Base-by-base conservation (phyloP, 2,329 filamentous ascomycete species). In the Arthrobotrys megalospora region DNA sequence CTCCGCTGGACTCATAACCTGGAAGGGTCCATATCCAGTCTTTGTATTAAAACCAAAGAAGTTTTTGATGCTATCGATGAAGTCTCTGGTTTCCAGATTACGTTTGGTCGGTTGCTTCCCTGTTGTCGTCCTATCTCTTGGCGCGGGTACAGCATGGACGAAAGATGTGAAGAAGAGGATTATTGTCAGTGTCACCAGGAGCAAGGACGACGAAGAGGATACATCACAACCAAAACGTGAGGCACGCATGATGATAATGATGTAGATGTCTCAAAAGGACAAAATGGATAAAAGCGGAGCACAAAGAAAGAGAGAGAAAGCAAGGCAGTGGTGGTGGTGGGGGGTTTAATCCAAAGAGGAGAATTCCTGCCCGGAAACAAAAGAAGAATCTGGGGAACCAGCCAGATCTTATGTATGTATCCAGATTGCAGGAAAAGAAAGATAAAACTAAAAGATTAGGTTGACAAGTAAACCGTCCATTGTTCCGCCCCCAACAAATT, bases 321-420 rank as follows among this genome's bases (percentile, higher is more conserved):
- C 45, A 66, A 55, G 24, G 32, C 32, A 58, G n/a, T 38, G 11
- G 36, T n/a, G 34, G 45, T 21, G 34, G 50, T 47, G 60, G 45
- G 28, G 24, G 64, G 16, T 34, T 41, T 55, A n/a, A 38, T 58
- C 52, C 32, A 38, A 64, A 41, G 41, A 36, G 48, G 58, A 50
- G 36, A 45, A 41, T 68, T 76, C 72, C 72, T 76, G 41, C 47
- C 55, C 14, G 55, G 50, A 52, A 65, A 47, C 43, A 65, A 69
- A 68, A 70, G 38, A 55, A 52, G 45, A 76, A 76, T 76, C 72
- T 52, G 65, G 72, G 72, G 72, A 76, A 76, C 72, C 72, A 65
- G 72, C 72, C 72, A 34, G 64, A 69, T 70, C 65, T 70, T 76
- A 76, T 69, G 72, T 65, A 70, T 69, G 72, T 65, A 70, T 69